phyloP scores from a whole-genome alignment of 2,329 filamentous ascomycete genomes.

The Colletotrichum neosansevieriae region DNA sequence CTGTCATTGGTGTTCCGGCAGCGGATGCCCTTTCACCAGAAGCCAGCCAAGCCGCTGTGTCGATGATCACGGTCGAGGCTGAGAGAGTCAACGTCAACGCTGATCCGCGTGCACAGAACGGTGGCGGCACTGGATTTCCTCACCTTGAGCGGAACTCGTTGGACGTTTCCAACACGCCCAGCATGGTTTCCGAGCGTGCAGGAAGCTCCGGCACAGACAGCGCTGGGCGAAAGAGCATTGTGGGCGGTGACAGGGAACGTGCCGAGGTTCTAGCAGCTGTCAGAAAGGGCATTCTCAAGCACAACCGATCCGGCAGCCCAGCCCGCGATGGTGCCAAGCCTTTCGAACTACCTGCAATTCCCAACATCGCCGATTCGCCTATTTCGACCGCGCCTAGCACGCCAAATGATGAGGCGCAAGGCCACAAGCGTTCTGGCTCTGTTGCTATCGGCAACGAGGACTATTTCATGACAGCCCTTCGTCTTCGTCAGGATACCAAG shows the following conservation, averaged over 20 bases:
- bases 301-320: constrained; percentile 57
- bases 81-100: constrained; percentile 85
- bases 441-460: constrained; percentile 85
- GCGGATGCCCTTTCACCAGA: constrained; percentile 76
- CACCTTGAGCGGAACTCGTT: constrained; percentile 86
- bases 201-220: constrained; percentile 71
- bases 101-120: constrained; percentile 74
- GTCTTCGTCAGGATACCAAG: constrained; percentile 80
- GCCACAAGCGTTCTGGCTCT: constrained; percentile 75
- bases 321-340: constrained; percentile 31
- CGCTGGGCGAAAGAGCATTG: constrained; percentile 83
- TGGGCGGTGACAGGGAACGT: constrained; percentile 89
- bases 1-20: constrained; percentile 81
- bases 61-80: constrained; percentile 95
- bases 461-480: constrained; percentile 85
- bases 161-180: constrained; percentile 69
- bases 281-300: constrained; percentile 95
- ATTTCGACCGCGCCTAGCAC: constrained; percentile 90
- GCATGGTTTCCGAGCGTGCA: constrained; percentile 61
- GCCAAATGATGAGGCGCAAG: constrained; percentile 80
- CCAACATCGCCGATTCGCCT: constrained; percentile 79
- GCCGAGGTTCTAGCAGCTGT: constrained; percentile 93
- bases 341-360: constrained; percentile 67
- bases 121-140: constrained; percentile 84
- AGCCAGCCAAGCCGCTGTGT: constrained; percentile 84